A percentile compares a stretch with the other conserved stretches of the same genome.
These are phyloP conservation scores for Ustilago esculenta DNA, from an alignment of 1,284 basidiomycete species.

Conservation along the genomic window DNA sequence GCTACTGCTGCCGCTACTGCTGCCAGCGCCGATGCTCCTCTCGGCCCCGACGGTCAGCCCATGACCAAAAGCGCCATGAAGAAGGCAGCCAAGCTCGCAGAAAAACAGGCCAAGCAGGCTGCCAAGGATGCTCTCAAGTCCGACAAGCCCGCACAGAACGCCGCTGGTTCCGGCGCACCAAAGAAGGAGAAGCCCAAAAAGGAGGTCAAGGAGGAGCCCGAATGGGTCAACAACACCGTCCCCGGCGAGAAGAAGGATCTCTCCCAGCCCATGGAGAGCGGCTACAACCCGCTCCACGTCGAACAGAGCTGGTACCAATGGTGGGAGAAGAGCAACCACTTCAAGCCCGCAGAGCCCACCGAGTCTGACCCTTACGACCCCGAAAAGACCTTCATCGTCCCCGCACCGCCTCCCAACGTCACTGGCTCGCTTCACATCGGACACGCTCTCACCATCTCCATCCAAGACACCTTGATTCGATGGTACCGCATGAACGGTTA, in stretches of 20 bases:
- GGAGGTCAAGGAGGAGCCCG: constrained; percentile 61
- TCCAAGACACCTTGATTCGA: constrained; percentile 78
- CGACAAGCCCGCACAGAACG: constrained; percentile 42
- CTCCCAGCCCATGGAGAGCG: constrained; percentile 83
- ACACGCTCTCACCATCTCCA: constrained; percentile 89
- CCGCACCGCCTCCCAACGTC: constrained; percentile 96
- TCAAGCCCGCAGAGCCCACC: constrained; percentile 74
- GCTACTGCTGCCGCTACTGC: constrained; percentile 12
- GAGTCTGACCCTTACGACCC: constrained; percentile 64
- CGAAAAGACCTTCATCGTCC: constrained; percentile 79
- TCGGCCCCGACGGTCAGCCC: constrained; percentile 51
- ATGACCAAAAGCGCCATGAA: constrained; percentile 60
- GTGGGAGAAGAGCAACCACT: constrained; percentile 92
- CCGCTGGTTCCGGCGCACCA: constrained; percentile 35
- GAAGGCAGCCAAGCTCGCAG: constrained; percentile 60
- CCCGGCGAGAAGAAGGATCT: constrained; percentile 72
- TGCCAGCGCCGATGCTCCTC: constrained; percentile 22
- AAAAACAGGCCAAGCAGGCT: constrained; percentile 60
- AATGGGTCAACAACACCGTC: constrained; percentile 61
- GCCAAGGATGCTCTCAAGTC: constrained; percentile 63
- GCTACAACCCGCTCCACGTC: constrained; percentile 94
- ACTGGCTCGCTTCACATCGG: constrained; percentile 97
- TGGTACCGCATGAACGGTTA: constrained; percentile 82
- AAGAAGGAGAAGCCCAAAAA: constrained; percentile 66
- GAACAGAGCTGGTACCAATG: constrained; percentile 98